These are phyloP conservation scores for Aspergillus homomorphus DNA, from an alignment of 495 filamentous ascomycete genomes.

Conservation along the genomic window DNA sequence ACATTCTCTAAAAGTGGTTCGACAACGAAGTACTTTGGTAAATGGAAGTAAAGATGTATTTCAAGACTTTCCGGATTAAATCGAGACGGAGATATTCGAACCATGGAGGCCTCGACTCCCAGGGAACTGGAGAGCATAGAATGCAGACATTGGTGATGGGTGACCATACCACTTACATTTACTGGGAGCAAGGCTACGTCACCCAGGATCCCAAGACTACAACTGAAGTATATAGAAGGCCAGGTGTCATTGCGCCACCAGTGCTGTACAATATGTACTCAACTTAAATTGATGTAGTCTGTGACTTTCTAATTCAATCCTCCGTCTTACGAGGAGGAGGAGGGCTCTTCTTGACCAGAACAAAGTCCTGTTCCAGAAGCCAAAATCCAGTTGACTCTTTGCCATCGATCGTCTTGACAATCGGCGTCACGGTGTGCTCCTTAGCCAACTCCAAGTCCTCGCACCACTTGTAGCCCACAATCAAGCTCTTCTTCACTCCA, in stretches of 20 bases:
- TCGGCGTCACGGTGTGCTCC: conserved; percentile 42
- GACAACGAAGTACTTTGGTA: too few relatives aligned
- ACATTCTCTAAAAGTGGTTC: too few relatives aligned
- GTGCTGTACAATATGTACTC: not conserved
- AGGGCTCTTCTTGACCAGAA: conserved; percentile 15
- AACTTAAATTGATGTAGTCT: not conserved
- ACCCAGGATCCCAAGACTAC: too few relatives aligned
- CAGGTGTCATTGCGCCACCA: not conserved
- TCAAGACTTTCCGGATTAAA: too few relatives aligned
- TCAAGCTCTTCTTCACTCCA: conserved; percentile 73
- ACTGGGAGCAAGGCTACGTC: too few relatives aligned
- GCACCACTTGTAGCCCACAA: conserved; percentile 61
- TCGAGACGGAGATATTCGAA: too few relatives aligned
- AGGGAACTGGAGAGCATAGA: too few relatives aligned
- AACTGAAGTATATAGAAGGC: too few relatives aligned
- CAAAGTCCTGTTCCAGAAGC: conserved; percentile 16
- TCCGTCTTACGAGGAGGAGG: conserved; percentile 13
- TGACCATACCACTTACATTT: too few relatives aligned
- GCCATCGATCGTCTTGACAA: conserved; percentile 10
- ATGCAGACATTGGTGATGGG: too few relatives aligned
- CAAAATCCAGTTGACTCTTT: conserved; percentile 13
- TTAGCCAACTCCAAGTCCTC: conserved; percentile 53
- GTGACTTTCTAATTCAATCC: not conserved
- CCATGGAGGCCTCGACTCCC: too few relatives aligned
- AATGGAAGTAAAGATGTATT: too few relatives aligned